Conservation (phyloP, 139 green algal genomes). For the Haematococcus lacustris region DNA sequence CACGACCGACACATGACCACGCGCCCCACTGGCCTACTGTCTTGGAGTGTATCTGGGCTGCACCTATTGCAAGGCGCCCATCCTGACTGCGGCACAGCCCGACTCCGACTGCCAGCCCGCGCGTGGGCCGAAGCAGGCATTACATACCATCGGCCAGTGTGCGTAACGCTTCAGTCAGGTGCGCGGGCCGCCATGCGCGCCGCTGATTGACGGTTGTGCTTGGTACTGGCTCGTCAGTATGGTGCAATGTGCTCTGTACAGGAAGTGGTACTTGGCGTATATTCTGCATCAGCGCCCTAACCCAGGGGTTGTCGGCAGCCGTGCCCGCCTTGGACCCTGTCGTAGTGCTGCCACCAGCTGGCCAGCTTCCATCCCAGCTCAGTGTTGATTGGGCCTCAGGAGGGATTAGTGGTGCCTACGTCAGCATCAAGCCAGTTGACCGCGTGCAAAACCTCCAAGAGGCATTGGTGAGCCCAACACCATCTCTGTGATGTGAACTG, state of each 20-base stretch:
- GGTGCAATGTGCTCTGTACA: background rate
- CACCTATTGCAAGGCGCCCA: too few relatives aligned
- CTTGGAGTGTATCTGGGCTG: too few relatives aligned
- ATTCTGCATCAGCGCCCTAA: constrained; percentile 3
- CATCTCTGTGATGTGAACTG: background rate
- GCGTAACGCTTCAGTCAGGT: constrained; percentile 6
- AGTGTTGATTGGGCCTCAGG: background rate
- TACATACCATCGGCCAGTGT: constrained; percentile 19
- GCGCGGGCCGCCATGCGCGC: background rate
- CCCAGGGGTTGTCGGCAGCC: background rate
- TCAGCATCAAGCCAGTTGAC: too few relatives aligned
- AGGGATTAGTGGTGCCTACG: too few relatives aligned
- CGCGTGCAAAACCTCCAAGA: background rate
- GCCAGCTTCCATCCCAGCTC: background rate
- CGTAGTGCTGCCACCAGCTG: background rate
- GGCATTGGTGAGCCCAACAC: background rate
- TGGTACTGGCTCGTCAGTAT: background rate
- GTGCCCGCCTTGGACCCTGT: background rate
- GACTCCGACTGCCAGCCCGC: constrained; percentile 12
- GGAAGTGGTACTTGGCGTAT: background rate
- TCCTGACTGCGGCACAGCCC: constrained; percentile 13
- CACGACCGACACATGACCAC: too few relatives aligned
- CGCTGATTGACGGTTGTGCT: background rate
- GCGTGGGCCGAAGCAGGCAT: constrained; percentile 5
- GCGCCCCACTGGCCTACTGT: too few relatives aligned